These are phyloP conservation scores for Botrytis tulipae DNA, from an alignment of 2,329 filamentous ascomycete genomes.

Conservation along the genomic window DNA sequence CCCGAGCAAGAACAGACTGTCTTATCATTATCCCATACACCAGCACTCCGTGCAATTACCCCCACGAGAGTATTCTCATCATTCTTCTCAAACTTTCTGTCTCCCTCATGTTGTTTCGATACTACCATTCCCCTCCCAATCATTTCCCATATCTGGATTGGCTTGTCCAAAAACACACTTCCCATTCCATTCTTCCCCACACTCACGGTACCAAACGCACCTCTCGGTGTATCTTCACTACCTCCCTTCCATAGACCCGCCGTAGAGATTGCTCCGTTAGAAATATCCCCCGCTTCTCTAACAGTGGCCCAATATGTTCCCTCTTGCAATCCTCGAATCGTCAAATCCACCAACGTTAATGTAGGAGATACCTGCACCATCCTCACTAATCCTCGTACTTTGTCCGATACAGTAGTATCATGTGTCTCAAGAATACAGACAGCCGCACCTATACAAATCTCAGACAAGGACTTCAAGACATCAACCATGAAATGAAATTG, in stretches of 20 bases:
- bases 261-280: slow-evolving; percentile 75
- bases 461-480: slow-evolving; percentile 5
- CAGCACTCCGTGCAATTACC: slow-evolving; percentile 90
- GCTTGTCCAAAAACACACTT: slow-evolving; percentile 74
- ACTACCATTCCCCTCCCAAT: slow-evolving; percentile 92
- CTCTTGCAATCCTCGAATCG: slow-evolving; percentile 74
- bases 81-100: slow-evolving; percentile 62
- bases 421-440: slow-evolving; percentile 96
- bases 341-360: slow-evolving; percentile 83
- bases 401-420: slow-evolving; percentile 55
- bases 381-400: slow-evolving; percentile 81
- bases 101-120: slow-evolving; percentile 61
- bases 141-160: slow-evolving; percentile 90
- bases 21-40: slow-evolving; percentile 99
- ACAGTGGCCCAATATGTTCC: slow-evolving; percentile 84
- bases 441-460: slow-evolving; percentile 59
- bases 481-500: background rate
- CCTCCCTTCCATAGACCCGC: slow-evolving; percentile 71
- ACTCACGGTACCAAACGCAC: slow-evolving; percentile 70
- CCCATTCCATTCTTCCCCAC: slow-evolving; percentile 76
- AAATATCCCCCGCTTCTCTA: slow-evolving; percentile 83
- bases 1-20: slow-evolving; percentile 96
- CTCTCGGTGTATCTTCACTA: slow-evolving; percentile 46
- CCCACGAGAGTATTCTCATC: slow-evolving; percentile 85
- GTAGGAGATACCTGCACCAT: slow-evolving; percentile 87